phyloP scores from a whole-genome alignment of 2,329 filamentous ascomycete species.

The Davidsoniella virescens region DNA sequence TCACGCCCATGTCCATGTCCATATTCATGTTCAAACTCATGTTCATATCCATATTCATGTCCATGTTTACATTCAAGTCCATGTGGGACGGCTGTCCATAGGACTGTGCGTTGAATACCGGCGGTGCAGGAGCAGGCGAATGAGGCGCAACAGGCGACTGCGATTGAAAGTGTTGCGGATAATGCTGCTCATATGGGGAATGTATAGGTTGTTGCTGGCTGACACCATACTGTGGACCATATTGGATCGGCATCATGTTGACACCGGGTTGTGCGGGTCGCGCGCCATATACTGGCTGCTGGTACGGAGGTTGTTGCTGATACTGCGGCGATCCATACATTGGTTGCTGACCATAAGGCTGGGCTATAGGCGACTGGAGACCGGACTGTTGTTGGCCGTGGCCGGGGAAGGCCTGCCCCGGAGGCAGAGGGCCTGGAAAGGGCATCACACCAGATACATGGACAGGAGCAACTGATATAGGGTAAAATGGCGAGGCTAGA shows the following conservation, averaged over 20 bases:
- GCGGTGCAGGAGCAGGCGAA: background rate
- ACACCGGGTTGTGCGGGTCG: constrained; percentile 14
- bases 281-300: constrained; percentile 12
- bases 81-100: constrained; percentile 21
- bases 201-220: constrained; percentile 8
- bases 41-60: constrained; percentile 20
- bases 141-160: constrained; percentile 1
- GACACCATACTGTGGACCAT: constrained; percentile 3
- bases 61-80: constrained; percentile 16
- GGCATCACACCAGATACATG: constrained; percentile 21
- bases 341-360: constrained; percentile 13
- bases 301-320: constrained; percentile 19
- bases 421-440: constrained; percentile 20
- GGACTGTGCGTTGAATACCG: constrained; percentile 17
- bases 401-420: constrained; percentile 18
- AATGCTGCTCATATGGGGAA: constrained; percentile 5
- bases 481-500: background rate
- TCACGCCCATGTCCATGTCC: constrained; percentile 3
- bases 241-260: constrained; percentile 17
- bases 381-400: constrained; percentile 17
- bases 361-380: constrained; percentile 14
- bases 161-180: constrained; percentile 3
- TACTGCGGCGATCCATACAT: constrained; percentile 14
- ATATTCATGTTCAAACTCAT: constrained; percentile 12
- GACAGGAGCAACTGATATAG: constrained; percentile 4